Percentiles rank a stretch among this genome's conserved stretches.
Evolutionary conservation across 192 early-diverging fungal species (phyloP).

Genomic region (Rhizophagus sp.): DNA sequence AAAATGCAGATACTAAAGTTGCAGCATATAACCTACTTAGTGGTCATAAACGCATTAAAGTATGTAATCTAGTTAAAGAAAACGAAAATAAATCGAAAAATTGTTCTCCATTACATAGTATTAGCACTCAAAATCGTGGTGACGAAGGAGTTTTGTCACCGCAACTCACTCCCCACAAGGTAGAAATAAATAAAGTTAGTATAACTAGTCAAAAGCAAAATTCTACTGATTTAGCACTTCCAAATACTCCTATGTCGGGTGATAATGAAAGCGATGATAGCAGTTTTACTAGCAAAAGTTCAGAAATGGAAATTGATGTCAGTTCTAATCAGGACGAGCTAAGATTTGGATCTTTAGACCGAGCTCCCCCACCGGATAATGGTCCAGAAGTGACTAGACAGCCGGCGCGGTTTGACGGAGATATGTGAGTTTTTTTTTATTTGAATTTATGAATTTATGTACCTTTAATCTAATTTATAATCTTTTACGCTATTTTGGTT

Average conservation of each 20-base stretch:
- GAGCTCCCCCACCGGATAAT: conserved; percentile 11
- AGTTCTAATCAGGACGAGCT: neutral
- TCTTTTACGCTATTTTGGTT: neutral
- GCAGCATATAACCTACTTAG: neutral
- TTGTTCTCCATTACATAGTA: neutral
- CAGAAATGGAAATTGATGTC: neutral
- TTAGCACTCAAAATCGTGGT: neutral
- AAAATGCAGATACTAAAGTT: neutral
- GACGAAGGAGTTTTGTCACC: neutral
- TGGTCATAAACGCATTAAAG: conserved; percentile 7
- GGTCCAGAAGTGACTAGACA: conserved; percentile 24
- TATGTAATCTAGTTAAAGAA: neutral
- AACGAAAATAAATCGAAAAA: neutral
- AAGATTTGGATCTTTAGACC: neutral
- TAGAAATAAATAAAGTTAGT: neutral
- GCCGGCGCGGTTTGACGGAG: conserved; percentile 22
- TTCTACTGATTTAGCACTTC: neutral
- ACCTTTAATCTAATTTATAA: neutral
- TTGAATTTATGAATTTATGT: neutral
- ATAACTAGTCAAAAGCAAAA: neutral
- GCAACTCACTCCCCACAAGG: conserved; percentile 1
- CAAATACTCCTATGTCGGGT: neutral
- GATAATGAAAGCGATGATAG: conserved; percentile 12
- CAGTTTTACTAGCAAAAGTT: neutral
- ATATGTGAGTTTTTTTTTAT: conserved; percentile 25